Evolutionary conservation across 805 yeast genomes (phyloP), one percentile per base, ranked within the genome.

Genomic region (Kluyveromyces nonfermentans): DNA sequence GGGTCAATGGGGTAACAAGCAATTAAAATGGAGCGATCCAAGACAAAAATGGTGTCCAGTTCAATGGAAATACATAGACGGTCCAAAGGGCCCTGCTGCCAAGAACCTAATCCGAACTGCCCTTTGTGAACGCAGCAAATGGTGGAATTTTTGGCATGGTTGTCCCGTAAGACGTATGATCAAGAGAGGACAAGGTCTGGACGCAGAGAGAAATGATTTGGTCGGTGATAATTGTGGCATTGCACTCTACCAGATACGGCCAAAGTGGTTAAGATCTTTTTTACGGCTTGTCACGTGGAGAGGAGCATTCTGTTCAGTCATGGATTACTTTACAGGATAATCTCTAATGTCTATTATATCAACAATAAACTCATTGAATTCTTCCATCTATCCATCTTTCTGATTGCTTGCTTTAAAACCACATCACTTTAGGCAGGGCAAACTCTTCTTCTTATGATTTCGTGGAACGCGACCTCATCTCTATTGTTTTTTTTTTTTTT

Each of bases 1-100:
- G 10, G 98, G 97, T 0, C 80, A 74, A 46, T 90, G 98, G 98
- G 98, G 98, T 5, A 94, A 90, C 62, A 73, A 73, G 46, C 77
- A 80, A 55, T 67, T 90, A 31, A 64, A 71, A 1, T 72, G 78
- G 16, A 57, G 62, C 0, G 97, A 93, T 60, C 77, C 82, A 7
- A 71, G 97, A 48, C 97, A 93, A 60, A 74, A 69, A 46, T 84
- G 89, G 80, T 84, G 88, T 49, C 81, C 93, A 2, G 87, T 85
- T 58, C 95, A 93, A 52, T 85, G 89, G 85, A 77, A 78, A 51
- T 86, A 84, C 60, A 88, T 93, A 41, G 89, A 85, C 55, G 98
- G 98, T 0, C 98, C 98, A 2, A 68, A 75, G 1, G 98, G 98
- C 0, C 98, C 98, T 1, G 62, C 93, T 42, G 69, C 72, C 44